Base-by-base conservation (phyloP, 345 rosid species). In the Brassica incana region DNA sequence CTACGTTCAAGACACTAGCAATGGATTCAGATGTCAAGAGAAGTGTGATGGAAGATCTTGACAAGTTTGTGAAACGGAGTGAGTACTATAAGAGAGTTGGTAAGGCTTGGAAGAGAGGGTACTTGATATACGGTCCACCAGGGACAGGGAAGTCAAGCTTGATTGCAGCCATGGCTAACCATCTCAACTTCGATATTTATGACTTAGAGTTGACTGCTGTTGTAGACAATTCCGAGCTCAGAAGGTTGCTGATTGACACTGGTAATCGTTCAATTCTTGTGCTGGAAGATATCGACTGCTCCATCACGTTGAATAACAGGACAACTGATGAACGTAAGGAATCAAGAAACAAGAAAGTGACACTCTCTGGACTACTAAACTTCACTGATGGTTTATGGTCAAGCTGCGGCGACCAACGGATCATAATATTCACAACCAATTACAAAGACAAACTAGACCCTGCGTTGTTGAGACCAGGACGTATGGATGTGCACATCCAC, bases 111-210 rank as follows among this genome's bases (percentile, higher is more conserved):
- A 92, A 92, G 77, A 86, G 95, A 81, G 95, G 94, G 10, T 90
- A 92, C 66, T 83, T 90, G 80, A 73, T 89, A 58, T 87, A 90
- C 36, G 93, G 93, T 2, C 93, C 97, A 2, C 91, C 93, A 0
- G 95, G 97, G 14, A 88, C 97, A 0, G 93, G 95, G 9, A 90
- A 92, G 68, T 88, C 97, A n/a, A 90, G 97, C 82, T 73, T 90
- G 77, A 83, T 92, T 3, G 95, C 92, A 8, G 93, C 95, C 20
- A 90, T 92, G 87, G 97, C 95, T 1, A 90, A 92, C 74, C 81
- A 87, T 78, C 78, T 90, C 74, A 87, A 92, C 18, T 92, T 89
- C 48, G 91, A 90, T 86, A 78, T 92, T 0, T 90, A 89, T 76
- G 95, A 90, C 79, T 64, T 92, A 32, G 93, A 89, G 60, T 58